A percentile compares a stretch with the other conserved stretches of the same genome.
Conservation (phyloP, 2,329 filamentous ascomycete genomes). For the Orbilia oligospora region DNA sequence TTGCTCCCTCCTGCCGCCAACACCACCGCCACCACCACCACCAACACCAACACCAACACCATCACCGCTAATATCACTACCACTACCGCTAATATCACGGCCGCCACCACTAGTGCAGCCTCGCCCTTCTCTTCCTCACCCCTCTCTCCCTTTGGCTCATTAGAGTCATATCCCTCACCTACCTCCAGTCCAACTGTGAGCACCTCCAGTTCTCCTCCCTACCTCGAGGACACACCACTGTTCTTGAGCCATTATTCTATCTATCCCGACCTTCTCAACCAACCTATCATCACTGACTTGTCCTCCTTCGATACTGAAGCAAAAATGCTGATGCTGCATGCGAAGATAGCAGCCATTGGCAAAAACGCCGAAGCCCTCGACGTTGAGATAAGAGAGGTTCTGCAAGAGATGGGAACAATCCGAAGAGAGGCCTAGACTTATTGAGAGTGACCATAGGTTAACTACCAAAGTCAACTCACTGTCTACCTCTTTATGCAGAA, state of each 20-base stretch:
- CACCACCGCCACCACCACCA: too few species aligned
- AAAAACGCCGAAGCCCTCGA: neutral
- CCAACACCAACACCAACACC: neutral
- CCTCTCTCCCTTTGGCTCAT: neutral
- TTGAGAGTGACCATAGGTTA: neutral
- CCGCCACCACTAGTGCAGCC: too few species aligned
- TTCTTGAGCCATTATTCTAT: neutral
- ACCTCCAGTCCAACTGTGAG: slow-evolving; percentile 25
- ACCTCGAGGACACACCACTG: neutral
- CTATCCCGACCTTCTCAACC: neutral
- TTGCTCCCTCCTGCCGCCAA: neutral
- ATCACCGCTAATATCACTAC: too few species aligned
- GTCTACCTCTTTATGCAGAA: slow-evolving; percentile 9
- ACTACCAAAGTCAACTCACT: neutral
- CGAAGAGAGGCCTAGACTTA: neutral
- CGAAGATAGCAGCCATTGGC: slow-evolving; percentile 2
- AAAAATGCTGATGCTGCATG: slow-evolving; percentile 18
- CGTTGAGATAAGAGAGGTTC: slow-evolving; percentile 8
- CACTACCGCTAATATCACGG: too few species aligned
- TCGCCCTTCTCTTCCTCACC: neutral
- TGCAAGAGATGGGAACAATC: slow-evolving; percentile 29
- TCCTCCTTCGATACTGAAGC: neutral
- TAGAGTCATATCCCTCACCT: neutral
- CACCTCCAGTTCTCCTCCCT: slow-evolving; percentile 5
- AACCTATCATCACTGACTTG: slow-evolving; percentile 25